Conservation (phyloP, 768 basidiomycete genomes). For the Mycena galericulata region DNA sequence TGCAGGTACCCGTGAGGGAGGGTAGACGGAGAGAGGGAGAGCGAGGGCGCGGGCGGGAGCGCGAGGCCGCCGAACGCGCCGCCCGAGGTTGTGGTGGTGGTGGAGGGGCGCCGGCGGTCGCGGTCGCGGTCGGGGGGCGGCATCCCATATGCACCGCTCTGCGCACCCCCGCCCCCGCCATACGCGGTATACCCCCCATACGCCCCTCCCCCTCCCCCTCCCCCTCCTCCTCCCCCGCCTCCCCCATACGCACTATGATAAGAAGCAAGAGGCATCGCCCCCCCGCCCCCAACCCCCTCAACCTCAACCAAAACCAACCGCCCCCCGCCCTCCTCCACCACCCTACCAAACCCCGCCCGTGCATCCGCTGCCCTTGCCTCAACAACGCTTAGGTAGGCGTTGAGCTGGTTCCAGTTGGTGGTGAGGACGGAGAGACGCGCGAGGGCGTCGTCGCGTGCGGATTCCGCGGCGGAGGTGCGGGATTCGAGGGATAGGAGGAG, state of each 20-base stretch:
- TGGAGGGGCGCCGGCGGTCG: too few relatives aligned
- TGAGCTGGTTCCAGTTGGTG: constrained; percentile 65
- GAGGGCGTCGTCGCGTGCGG: constrained; percentile 66
- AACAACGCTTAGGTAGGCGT: constrained; percentile 57
- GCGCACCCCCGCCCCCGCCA: too few relatives aligned
- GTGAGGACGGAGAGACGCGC: constrained; percentile 49
- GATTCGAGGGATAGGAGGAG: constrained; percentile 58
- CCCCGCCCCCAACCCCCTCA: constrained; percentile 40
- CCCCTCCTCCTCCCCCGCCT: too few relatives aligned
- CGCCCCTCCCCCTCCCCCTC: too few relatives aligned
- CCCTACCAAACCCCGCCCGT: constrained; percentile 57
- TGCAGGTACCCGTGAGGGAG: background rate
- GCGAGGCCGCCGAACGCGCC: constrained; percentile 1
- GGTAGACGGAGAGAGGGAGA: background rate
- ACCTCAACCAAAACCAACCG: constrained; percentile 53
- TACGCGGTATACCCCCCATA: too few relatives aligned
- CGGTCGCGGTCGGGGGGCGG: too few relatives aligned
- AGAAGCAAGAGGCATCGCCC: background rate
- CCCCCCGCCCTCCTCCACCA: constrained; percentile 59
- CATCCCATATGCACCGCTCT: too few relatives aligned
- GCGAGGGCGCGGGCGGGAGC: background rate
- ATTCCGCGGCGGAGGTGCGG: constrained; percentile 62
- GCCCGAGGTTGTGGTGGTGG: too few relatives aligned
- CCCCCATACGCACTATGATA: background rate
- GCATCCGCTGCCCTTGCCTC: constrained; percentile 64